Percentiles rank a stretch among this genome's conserved stretches.
Evolutionary conservation across 805 yeast species (phyloP).

Genomic region (Metschnikowia matae): DNA sequence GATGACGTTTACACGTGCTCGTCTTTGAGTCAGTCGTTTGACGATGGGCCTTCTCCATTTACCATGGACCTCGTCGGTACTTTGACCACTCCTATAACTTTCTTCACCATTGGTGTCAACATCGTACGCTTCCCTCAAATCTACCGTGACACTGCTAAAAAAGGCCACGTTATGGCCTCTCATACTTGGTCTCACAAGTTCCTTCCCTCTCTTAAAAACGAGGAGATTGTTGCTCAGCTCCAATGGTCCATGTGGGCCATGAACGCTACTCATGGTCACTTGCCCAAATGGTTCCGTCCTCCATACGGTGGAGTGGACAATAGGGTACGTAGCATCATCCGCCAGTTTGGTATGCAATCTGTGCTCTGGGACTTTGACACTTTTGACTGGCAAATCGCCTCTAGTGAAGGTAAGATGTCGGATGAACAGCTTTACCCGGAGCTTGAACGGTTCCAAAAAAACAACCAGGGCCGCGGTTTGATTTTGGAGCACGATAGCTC

Average conservation of each 20-base stretch:
- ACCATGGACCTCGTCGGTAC: conserved; percentile 57
- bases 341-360: conserved; percentile 82
- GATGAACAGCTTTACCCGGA: conserved; percentile 53
- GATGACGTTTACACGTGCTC: conserved; percentile 80
- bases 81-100: conserved; percentile 58
- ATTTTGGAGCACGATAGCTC: conserved; percentile 86
- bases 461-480: conserved; percentile 46
- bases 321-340: conserved; percentile 71
- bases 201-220: conserved; percentile 72
- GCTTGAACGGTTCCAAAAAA: conserved; percentile 48
- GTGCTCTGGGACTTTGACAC: conserved; percentile 92
- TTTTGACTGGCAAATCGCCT: conserved; percentile 73
- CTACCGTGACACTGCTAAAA: conserved; percentile 49
- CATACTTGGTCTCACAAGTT: conserved; percentile 94
- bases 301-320: conserved; percentile 96
- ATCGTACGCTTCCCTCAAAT: conserved; percentile 73
- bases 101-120: conserved; percentile 82
- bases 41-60: conserved; percentile 85
- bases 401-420: conserved; percentile 41
- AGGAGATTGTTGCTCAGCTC: conserved; percentile 80
- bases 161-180: conserved; percentile 78
- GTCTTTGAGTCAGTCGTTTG: conserved; percentile 79
- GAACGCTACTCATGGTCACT: conserved; percentile 85
- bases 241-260: conserved; percentile 98
- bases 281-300: conserved; percentile 93